Evolutionary conservation across 2,329 filamentous ascomycete genomes (phyloP).

Genomic region (Aphanoascus verrucosus): DNA sequence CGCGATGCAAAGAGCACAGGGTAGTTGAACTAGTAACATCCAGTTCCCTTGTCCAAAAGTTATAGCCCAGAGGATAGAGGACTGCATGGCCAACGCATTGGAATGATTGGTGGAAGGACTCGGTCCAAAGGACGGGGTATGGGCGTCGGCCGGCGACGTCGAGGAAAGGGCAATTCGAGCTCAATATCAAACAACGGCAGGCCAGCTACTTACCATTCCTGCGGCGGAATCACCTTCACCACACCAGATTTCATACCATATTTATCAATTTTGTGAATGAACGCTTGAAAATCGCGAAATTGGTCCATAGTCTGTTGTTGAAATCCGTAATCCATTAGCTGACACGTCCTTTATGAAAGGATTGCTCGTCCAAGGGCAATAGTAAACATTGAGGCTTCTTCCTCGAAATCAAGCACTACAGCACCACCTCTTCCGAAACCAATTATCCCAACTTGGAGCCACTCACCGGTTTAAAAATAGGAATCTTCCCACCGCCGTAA

Average conservation of each 20-base stretch:
- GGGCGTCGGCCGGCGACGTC: neutral
- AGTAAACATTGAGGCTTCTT: too few relatives aligned
- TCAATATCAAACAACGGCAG: neutral
- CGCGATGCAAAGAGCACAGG: too few relatives aligned
- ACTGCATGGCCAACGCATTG: neutral
- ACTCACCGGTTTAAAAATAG: slow-evolving; percentile 79
- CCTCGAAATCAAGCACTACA: neutral
- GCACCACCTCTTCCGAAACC: neutral
- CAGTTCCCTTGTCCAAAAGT: neutral
- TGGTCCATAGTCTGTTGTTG: slow-evolving; percentile 66
- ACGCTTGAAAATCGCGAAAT: slow-evolving; percentile 86
- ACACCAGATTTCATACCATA: slow-evolving; percentile 98
- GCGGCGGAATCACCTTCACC: slow-evolving; percentile 84
- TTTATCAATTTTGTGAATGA: slow-evolving; percentile 78
- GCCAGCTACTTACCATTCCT: slow-evolving; percentile 64
- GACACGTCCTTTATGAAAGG: neutral
- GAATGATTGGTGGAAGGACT: neutral
- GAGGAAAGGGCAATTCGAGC: neutral
- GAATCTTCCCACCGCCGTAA: slow-evolving; percentile 70
- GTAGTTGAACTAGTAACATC: neutral
- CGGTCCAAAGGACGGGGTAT: neutral
- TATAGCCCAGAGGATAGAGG: neutral
- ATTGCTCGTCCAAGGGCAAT: too few relatives aligned
- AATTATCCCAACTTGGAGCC: slow-evolving; percentile 4
- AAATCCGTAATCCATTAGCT: neutral